Percentiles rank a stretch among this genome's conserved stretches.
phyloP scores from a whole-genome alignment of 2,329 filamentous ascomycete genomes.

The Hypoxylon sp. region DNA sequence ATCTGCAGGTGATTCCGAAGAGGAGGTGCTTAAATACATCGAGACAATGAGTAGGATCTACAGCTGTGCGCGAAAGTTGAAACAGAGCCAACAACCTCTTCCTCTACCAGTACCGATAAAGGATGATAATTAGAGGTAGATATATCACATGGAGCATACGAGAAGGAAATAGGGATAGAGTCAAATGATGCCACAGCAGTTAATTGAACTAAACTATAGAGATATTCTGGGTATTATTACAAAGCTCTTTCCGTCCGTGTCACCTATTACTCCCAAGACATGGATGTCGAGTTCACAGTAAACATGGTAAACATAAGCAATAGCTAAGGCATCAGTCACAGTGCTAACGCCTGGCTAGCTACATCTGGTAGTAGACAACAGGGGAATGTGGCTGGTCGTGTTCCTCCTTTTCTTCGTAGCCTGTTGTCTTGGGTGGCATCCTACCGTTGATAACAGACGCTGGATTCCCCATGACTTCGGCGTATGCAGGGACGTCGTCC shows the following conservation, averaged over 20 bases:
- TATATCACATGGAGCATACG: background rate
- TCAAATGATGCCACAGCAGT: background rate
- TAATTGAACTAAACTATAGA: background rate
- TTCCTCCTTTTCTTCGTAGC: background rate
- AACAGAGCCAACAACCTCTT: background rate
- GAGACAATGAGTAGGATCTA: slow-evolving; percentile 3
- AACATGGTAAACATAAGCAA: background rate
- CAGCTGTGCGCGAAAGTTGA: background rate
- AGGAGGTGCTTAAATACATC: slow-evolving; percentile 3
- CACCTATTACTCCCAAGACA: too few relatives aligned
- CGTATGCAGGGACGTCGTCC: slow-evolving; percentile 12
- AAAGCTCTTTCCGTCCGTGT: background rate
- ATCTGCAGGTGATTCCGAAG: slow-evolving; percentile 7
- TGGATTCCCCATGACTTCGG: slow-evolving; percentile 19
- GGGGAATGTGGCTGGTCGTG: background rate
- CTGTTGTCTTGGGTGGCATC: background rate
- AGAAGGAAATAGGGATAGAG: background rate
- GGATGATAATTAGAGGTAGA: background rate
- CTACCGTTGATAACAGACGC: background rate
- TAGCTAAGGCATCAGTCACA: too few relatives aligned
- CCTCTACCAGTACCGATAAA: background rate
- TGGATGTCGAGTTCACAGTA: background rate
- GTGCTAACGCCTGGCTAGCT: background rate
- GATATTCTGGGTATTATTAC: background rate
- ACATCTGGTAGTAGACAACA: slow-evolving; percentile 6